Conservation (phyloP, 2,329 filamentous ascomycete genomes). For the Aspergillus tamarii region DNA sequence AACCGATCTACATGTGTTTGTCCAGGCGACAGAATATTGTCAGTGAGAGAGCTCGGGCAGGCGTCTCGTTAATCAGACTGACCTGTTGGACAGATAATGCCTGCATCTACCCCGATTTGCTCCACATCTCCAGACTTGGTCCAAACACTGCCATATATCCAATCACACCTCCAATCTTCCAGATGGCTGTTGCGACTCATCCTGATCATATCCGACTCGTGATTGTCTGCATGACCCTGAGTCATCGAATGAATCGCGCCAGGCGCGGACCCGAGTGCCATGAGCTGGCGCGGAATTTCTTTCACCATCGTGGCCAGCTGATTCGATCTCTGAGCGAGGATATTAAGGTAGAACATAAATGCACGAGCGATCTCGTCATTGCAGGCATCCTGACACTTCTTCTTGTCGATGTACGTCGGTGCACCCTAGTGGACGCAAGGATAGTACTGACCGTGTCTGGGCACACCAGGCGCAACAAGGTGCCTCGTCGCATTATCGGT, state of each 20-base stretch:
- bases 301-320: constrained; percentile 33
- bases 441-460: constrained; percentile 1
- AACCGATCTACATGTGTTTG: constrained; percentile 23
- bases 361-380: constrained; percentile 31
- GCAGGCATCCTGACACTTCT: constrained; percentile 38
- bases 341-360: constrained; percentile 15
- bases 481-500: constrained; percentile 36
- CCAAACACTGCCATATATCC: constrained; percentile 29
- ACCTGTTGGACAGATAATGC: constrained; percentile 29
- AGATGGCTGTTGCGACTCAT: constrained; percentile 14
- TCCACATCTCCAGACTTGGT: constrained; percentile 25
- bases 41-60: constrained; percentile 20
- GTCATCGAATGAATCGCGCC: constrained; percentile 37
- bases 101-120: constrained; percentile 32
- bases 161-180: constrained; percentile 26
- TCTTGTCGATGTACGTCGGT: constrained; percentile 34
- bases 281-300: constrained; percentile 31
- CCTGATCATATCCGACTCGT: constrained; percentile 35
- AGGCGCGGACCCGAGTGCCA: constrained; percentile 18
- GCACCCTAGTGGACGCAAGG: neutral
- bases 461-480: constrained; percentile 34
- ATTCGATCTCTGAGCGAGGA: constrained; percentile 36
- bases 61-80: neutral
- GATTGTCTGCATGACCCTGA: constrained; percentile 38
- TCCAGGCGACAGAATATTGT: constrained; percentile 36